These are phyloP conservation scores for Testicularia cyperi DNA, from an alignment of 1,284 basidiomycete species.

Conservation along the genomic window DNA sequence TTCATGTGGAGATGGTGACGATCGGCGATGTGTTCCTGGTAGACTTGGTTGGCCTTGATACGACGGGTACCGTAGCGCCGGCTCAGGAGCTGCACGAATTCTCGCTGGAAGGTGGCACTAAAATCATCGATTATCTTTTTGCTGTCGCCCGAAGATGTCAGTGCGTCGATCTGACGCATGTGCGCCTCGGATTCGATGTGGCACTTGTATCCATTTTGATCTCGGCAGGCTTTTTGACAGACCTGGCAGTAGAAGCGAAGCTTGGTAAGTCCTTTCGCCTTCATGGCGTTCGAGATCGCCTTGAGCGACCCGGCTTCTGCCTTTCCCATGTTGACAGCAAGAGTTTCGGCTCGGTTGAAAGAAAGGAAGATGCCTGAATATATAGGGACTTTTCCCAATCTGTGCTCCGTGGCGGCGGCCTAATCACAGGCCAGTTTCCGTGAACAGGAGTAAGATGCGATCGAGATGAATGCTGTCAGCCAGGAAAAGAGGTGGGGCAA, in stretches of 20 bases:
- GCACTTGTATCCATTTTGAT: conserved; percentile 59
- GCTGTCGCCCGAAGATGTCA: conserved; percentile 65
- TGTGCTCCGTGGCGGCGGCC: too few species aligned
- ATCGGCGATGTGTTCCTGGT: conserved; percentile 97
- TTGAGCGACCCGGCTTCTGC: conserved; percentile 42
- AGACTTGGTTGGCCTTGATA: conserved; percentile 79
- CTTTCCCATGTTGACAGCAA: conserved; percentile 13
- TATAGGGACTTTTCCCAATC: too few species aligned
- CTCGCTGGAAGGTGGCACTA: conserved; percentile 83
- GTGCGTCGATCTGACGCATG: conserved; percentile 90
- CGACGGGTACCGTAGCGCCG: conserved; percentile 63
- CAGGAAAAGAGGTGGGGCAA: too few species aligned
- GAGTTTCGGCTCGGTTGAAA: too few species aligned
- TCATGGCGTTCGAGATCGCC: conserved; percentile 57
- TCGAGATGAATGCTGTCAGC: too few species aligned
- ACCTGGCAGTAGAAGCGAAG: conserved; percentile 60
- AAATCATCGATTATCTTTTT: conserved; percentile 87
- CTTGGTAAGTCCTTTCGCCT: conserved; percentile 57
- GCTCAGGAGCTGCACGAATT: conserved; percentile 85
- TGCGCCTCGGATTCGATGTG: conserved; percentile 84
- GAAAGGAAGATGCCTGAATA: too few species aligned
- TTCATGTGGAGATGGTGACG: conserved; percentile 98
- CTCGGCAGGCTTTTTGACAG: conserved; percentile 56
- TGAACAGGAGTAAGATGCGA: too few species aligned
- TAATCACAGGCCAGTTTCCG: too few species aligned